A percentile compares a stretch with the other conserved stretches of the same genome.
Evolutionary conservation across 306 rosid species (phyloP).

Genomic region (Begonia peltatifolia): DNA sequence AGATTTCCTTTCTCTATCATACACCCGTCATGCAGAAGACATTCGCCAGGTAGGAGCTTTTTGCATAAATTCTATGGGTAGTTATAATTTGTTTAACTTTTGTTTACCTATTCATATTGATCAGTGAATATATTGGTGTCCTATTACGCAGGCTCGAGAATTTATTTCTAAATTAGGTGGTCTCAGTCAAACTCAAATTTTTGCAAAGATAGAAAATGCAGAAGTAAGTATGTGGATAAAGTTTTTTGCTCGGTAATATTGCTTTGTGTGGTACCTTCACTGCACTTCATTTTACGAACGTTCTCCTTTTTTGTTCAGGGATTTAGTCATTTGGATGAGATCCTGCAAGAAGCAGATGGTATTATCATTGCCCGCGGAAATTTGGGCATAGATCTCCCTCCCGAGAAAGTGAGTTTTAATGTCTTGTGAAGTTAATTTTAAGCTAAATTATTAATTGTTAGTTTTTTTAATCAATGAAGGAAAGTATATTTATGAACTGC

Average conservation of each 20-base stretch:
- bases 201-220: conserved; percentile 80
- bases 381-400: conserved; percentile 94
- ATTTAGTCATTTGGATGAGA: conserved; percentile 83
- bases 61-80: conserved; percentile 9
- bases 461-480: neutral
- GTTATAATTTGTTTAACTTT: conserved; percentile 4
- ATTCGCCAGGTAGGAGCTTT: conserved; percentile 50
- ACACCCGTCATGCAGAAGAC: conserved; percentile 76
- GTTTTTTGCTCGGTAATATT: neutral
- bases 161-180: conserved; percentile 65
- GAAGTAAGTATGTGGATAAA: conserved; percentile 67
- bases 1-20: conserved; percentile 82
- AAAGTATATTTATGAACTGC: neutral
- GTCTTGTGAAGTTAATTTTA: neutral
- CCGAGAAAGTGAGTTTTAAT: conserved; percentile 63
- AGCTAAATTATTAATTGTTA: neutral
- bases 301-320: conserved; percentile 33
- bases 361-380: conserved; percentile 85
- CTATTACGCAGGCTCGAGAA: conserved; percentile 58
- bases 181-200: conserved; percentile 72
- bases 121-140: conserved; percentile 5
- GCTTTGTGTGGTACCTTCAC: neutral
- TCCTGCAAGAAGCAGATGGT: conserved; percentile 91
- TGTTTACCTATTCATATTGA: conserved; percentile 9
- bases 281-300: neutral